Conservation (phyloP, 2,329 filamentous ascomycete species). For the Aureobasidium leucospermi region DNA sequence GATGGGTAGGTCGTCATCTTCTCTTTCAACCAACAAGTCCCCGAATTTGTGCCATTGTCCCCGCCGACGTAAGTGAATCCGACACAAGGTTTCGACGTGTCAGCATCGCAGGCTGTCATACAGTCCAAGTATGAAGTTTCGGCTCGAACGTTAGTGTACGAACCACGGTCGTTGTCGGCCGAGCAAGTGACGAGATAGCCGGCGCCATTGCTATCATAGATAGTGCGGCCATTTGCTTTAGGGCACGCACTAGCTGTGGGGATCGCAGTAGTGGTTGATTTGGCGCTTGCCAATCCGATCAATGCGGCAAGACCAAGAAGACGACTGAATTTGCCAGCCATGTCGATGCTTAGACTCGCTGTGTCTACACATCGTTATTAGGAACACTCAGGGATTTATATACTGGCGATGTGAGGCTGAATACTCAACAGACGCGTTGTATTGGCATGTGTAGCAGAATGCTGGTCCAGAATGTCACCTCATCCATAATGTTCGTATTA, state of each 20-base stretch:
- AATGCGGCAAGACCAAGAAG: background rate
- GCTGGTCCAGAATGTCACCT: background rate
- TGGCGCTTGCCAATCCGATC: background rate
- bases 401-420: background rate
- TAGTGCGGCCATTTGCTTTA: slow-evolving; percentile 18
- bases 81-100: background rate
- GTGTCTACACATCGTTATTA: background rate
- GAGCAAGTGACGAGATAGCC: slow-evolving; percentile 11
- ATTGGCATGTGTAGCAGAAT: background rate
- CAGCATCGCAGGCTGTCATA: slow-evolving; percentile 14
- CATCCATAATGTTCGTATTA: background rate
- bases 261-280: background rate
- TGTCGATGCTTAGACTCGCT: background rate
- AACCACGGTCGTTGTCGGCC: slow-evolving; percentile 8
- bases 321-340: background rate
- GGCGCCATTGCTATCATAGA: slow-evolving; percentile 15
- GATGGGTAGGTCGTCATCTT: slow-evolving; percentile 13
- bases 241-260: slow-evolving; percentile 18
- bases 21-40: slow-evolving; percentile 21
- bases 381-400: background rate
- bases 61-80: slow-evolving; percentile 17
- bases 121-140: slow-evolving; percentile 14
- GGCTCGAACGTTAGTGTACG: slow-evolving; percentile 13
- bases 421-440: background rate
- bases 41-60: slow-evolving; percentile 16